phyloP scores from a whole-genome alignment of 208 protist species.

The Leishmania martiniquensis region DNA sequence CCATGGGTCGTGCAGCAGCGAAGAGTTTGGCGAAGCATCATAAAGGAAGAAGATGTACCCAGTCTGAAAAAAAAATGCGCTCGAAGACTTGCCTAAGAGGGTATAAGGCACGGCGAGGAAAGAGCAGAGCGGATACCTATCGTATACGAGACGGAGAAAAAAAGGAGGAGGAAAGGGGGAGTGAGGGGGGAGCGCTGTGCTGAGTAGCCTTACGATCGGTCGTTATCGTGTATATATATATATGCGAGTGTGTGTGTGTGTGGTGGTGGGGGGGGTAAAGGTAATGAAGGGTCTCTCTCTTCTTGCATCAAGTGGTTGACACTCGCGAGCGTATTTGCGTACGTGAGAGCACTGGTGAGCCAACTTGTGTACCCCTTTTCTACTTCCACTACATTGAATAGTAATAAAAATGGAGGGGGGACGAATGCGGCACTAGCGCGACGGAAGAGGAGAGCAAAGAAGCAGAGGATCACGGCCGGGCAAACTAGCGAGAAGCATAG shows the following conservation, averaged over 20 bases:
- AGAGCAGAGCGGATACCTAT: not conserved
- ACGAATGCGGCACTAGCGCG: too few species aligned
- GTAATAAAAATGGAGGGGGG: too few species aligned
- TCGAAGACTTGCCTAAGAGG: not conserved
- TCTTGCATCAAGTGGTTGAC: too few species aligned
- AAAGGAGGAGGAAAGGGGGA: not conserved
- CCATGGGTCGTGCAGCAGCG: not conserved
- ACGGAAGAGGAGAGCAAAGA: not conserved
- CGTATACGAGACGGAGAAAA: not conserved
- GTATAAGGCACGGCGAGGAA: too few species aligned
- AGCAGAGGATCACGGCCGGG: not conserved
- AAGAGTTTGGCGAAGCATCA: constrained; percentile 33
- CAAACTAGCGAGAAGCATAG: not conserved
- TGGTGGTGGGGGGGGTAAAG: too few species aligned
- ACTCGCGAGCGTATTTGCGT: too few species aligned
- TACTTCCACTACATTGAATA: too few species aligned
- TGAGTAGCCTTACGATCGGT: not conserved
- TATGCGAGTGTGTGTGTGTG: not conserved
- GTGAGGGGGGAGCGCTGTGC: not conserved
- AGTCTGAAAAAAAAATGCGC: not conserved
- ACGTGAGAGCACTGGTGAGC: too few species aligned
- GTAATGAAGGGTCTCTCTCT: too few species aligned
- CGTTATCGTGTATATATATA: not conserved
- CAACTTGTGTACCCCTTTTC: too few species aligned
- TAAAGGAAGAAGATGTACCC: not conserved